Conservation (phyloP, 495 filamentous ascomycete genomes). For the Margaritispora aquatica region DNA sequence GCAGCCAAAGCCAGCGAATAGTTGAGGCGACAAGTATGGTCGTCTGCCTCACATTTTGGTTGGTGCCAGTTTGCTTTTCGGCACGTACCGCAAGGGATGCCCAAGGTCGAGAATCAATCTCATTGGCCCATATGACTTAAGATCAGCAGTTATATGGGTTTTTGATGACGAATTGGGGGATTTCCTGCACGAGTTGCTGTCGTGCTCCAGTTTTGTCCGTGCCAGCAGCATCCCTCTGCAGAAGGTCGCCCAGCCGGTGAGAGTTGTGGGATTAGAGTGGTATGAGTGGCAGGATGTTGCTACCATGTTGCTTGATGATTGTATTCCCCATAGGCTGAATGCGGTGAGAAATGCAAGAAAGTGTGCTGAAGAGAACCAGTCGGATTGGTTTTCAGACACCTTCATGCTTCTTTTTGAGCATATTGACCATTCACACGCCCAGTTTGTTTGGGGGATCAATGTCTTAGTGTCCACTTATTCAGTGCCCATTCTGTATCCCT, state of each 20-base stretch:
- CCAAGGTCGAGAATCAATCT: too few species aligned
- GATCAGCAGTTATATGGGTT: neutral
- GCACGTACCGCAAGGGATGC: constrained; percentile 5
- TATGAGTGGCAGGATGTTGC: neutral
- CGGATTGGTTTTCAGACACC: neutral
- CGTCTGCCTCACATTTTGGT: constrained; percentile 19
- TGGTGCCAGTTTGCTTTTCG: neutral
- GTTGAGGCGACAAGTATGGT: constrained; percentile 16
- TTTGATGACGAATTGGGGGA: neutral
- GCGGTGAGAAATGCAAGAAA: neutral
- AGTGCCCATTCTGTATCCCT: neutral
- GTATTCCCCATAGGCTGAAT: neutral
- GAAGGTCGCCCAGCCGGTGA: constrained; percentile 9
- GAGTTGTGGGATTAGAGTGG: neutral
- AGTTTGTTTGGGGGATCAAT: neutral
- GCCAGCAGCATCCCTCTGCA: neutral
- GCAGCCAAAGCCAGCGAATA: neutral
- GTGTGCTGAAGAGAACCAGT: neutral
- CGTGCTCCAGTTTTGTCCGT: neutral
- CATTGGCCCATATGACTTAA: constrained; percentile 11
- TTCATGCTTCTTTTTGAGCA: neutral
- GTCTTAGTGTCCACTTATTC: neutral
- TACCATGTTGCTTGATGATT: neutral
- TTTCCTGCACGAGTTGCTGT: neutral
- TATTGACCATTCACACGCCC: neutral